Percentiles rank a stretch among this genome's conserved stretches.
phyloP scores from a whole-genome alignment of 1,284 basidiomycete genomes.

The Chondrostereum purpureum region DNA sequence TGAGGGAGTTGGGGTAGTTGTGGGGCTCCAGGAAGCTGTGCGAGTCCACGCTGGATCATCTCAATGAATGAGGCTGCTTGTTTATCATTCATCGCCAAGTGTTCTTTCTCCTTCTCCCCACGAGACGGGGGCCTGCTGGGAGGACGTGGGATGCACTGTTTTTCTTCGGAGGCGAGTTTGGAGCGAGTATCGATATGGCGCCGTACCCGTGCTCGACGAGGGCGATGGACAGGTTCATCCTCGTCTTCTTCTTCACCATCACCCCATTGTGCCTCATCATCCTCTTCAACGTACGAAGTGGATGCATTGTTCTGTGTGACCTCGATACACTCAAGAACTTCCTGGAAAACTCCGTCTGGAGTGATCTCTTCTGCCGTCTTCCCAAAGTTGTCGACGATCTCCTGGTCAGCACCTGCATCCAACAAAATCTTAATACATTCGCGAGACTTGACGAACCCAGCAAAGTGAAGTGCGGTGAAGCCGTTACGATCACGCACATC shows the following conservation, averaged over 20 bases:
- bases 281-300: constrained; percentile 32
- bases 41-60: constrained; percentile 68
- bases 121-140: constrained; percentile 20
- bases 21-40: constrained; percentile 60
- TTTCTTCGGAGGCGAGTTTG: constrained; percentile 18
- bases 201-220: constrained; percentile 24
- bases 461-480: constrained; percentile 86
- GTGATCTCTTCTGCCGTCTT: constrained; percentile 78
- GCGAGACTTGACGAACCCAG: constrained; percentile 62
- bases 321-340: too few relatives aligned
- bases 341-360: constrained; percentile 37
- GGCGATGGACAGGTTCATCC: constrained; percentile 25
- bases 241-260: constrained; percentile 66
- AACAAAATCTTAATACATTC: constrained; percentile 68
- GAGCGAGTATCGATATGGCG: constrained; percentile 21
- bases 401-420: constrained; percentile 72
- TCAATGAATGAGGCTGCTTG: constrained; percentile 64
- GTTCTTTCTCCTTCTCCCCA: constrained; percentile 15
- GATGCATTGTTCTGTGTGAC: constrained; percentile 28
- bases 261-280: constrained; percentile 63
- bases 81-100: constrained; percentile 45
- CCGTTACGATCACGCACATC: constrained; percentile 88
- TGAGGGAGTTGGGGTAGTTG: constrained; percentile 42
- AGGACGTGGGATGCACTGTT: constrained; percentile 21
- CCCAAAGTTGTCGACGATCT: constrained; percentile 72